These are phyloP conservation scores for Penicillium desertorum DNA, from an alignment of 495 filamentous ascomycete species.

Conservation along the genomic window DNA sequence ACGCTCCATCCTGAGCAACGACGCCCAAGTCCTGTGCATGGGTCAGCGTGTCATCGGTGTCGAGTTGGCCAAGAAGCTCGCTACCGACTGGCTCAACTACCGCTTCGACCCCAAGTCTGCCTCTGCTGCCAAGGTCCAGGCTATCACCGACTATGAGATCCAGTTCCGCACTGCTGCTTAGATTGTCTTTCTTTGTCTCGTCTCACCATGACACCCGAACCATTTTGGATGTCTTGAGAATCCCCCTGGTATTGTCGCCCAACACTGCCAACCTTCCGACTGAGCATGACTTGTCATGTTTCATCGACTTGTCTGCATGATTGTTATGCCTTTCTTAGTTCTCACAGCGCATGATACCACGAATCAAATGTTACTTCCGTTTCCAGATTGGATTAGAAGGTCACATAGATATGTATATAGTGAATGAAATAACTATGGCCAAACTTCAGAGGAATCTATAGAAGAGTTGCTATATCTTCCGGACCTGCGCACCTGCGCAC, in stretches of 20 bases:
- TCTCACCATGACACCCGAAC: neutral
- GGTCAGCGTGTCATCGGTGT: constrained; percentile 81
- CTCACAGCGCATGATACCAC: constrained; percentile 43
- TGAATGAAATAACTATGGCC: constrained; percentile 3
- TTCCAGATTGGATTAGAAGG: constrained; percentile 17
- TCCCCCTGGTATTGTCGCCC: neutral
- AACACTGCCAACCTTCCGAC: neutral
- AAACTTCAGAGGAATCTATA: neutral
- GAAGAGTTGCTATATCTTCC: neutral
- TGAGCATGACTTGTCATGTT: constrained; percentile 1
- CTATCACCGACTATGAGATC: constrained; percentile 70
- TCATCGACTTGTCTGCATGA: neutral
- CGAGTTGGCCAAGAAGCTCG: constrained; percentile 74
- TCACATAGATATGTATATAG: constrained; percentile 14
- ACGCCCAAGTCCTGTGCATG: constrained; percentile 87
- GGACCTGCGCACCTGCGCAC: neutral
- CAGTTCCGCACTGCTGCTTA: constrained; percentile 39
- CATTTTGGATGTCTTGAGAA: neutral
- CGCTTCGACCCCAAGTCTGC: constrained; percentile 72
- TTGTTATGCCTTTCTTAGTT: constrained; percentile 18
- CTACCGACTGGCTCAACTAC: constrained; percentile 79
- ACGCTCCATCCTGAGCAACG: constrained; percentile 76
- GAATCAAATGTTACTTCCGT: constrained; percentile 28
- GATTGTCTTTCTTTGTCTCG: neutral
- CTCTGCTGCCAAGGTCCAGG: constrained; percentile 73